Percentiles rank a stretch among this genome's conserved stretches.
Conservation (phyloP, 78 protist genomes). For the Dictyostelium intermedium region DNA sequence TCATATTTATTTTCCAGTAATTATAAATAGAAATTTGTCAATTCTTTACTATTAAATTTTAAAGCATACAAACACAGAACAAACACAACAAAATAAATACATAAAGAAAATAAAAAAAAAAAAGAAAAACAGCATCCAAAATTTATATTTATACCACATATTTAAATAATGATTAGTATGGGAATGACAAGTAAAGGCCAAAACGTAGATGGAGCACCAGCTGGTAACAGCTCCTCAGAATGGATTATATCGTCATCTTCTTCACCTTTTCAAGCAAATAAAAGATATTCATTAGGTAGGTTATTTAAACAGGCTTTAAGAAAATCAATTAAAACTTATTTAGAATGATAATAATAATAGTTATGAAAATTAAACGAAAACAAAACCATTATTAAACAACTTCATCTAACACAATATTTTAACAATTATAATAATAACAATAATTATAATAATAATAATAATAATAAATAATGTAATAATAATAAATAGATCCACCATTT, state of each 20-base stretch:
- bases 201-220: neutral
- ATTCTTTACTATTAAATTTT: neutral
- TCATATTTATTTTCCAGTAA: neutral
- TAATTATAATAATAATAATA: no score
- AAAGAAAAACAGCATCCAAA: neutral
- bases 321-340: no score
- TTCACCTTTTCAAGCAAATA: slow-evolving; percentile 46
- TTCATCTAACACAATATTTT: no score
- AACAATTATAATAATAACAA: no score
- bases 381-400: no score
- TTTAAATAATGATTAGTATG: slow-evolving; percentile 25
- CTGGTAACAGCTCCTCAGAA: slow-evolving; percentile 28
- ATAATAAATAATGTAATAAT: no score
- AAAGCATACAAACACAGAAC: neutral
- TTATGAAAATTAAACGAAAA: no score
- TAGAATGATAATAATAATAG: no score
- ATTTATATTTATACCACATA: neutral
- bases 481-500: slow-evolving; percentile 1
- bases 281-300: slow-evolving; percentile 56
- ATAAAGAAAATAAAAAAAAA: no score
- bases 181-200: slow-evolving; percentile 23
- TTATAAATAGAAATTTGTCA: neutral
- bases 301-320: neutral
- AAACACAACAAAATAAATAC: neutral
- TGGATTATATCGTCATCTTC: slow-evolving; percentile 49